Base-by-base conservation (phyloP, 2,329 filamentous ascomycete genomes). In the Pseudogymnoascus sp. region DNA sequence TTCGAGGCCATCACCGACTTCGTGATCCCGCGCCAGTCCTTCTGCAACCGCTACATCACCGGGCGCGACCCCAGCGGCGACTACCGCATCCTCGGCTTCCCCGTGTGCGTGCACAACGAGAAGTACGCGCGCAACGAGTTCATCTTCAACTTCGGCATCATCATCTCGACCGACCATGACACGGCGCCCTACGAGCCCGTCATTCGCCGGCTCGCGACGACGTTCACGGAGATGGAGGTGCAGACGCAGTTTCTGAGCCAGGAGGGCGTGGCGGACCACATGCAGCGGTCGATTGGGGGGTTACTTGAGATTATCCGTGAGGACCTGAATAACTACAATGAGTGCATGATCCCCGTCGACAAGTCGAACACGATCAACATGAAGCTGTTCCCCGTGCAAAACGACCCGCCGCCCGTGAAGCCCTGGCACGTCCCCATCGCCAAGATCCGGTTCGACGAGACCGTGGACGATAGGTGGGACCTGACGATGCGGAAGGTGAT, bases 331-430 rank as follows among this genome's bases (percentile, higher is more conserved):
- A 96, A 96, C 71, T 99, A 97, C 72, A 93, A 91, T 72, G 95
- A 99, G 78, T 96, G 93, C 81, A 96, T 96, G 93, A 96, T 97
- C 71, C 93, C 93, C 0, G 93, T 97, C 67, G 90, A 90, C 93
- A 78, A 67, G 84, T 79, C 91, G 65, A 97, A 96, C 74, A 96
- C 91, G 0, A 87, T 97, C 76, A 96, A 97, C 76, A 90, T 97
- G 82, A 97, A 97, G 77, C 84, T 97, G 60, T 97, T 97, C 74
- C 92, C 91, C 0, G 87, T 90, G 57, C 89, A 93, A 70, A 81
- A 86, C 1, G 84, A 87, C 15, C 93, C 93, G 1, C 87, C 91
- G 0, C 82, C 86, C 2, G 88, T 97, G 63, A 87, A 88, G 70
- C 85, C 89, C 57, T 96, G 91, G 88, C 91, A 97, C 72, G 95